A percentile compares a stretch with the other conserved stretches of the same genome.
phyloP scores from a whole-genome alignment of 257 asterid genomes.

The Ocimum tenuiflorum region DNA sequence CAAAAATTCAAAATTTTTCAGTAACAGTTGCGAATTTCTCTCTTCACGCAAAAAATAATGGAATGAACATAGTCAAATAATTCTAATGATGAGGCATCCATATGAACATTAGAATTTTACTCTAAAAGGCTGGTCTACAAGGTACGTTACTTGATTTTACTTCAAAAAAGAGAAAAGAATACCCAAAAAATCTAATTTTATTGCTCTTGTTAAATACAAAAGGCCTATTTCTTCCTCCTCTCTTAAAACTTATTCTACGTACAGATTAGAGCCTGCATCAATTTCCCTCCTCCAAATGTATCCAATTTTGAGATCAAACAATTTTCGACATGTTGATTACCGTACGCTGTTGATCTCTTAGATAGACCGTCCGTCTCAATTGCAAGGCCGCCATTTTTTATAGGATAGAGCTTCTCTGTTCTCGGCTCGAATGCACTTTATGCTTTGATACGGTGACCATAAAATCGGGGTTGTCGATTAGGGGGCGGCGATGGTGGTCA shows the following conservation, averaged over 20 bases:
- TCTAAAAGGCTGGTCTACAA: slow-evolving; percentile 13
- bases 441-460: no score
- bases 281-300: slow-evolving; percentile 8
- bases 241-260: slow-evolving; percentile 37
- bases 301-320: slow-evolving; percentile 2
- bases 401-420: slow-evolving; percentile 7
- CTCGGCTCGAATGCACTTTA: neutral
- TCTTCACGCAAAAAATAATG: no score
- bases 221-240: slow-evolving; percentile 17
- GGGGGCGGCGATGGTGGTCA: no score
- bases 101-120: slow-evolving; percentile 3
- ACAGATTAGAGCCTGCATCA: slow-evolving; percentile 30
- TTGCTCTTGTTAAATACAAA: slow-evolving; percentile 31
- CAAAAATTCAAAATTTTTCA: no score
- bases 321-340: neutral
- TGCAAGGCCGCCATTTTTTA: slow-evolving; percentile 5
- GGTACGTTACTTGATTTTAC: slow-evolving; percentile 29
- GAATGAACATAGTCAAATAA: neutral
- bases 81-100: neutral
- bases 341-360: neutral
- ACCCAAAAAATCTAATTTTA: slow-evolving; percentile 14
- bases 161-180: neutral
- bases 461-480: no score
- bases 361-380: neutral
- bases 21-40: no score